Base-by-base conservation (phyloP, 2,329 filamentous ascomycete genomes). In the Cercospora sp. region DNA sequence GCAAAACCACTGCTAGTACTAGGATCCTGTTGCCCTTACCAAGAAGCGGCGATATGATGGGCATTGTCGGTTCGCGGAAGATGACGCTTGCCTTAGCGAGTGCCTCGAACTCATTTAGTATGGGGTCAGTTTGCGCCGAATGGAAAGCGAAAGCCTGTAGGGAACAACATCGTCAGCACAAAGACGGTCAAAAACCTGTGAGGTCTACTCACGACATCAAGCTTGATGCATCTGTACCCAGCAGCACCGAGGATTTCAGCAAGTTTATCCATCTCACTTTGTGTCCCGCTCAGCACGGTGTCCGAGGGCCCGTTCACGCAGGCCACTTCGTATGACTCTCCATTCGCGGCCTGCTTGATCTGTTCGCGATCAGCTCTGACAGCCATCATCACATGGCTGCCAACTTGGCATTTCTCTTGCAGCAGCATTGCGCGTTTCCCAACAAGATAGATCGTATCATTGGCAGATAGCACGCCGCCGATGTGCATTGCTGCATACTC, bases 401-500 rank as follows among this genome's bases (percentile, higher is more conserved):
- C 68, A 23, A 53, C n/a, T 10, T 62, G 65, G 67, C 73, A 78
- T 8, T 75, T 69, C 5, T 72, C 36, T 28, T 75, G 48, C 20
- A 79, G 67, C 7, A 82, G 69, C 18, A 73, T 23, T 2, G 80
- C 80, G 13, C 81, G 69, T 1, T 51, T 53, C 1, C 78, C 80
- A 2, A 81, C 79, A 1, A 82, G 69, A 64, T 73, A 78, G 7
- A 82, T 73, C 1, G 75, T 71, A 26, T 72, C 71, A 26, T 28
- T 58, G 48, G 79, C 79, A 5, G 77, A 75, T 2, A 82, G 42
- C 1, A 82, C 79, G 2, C 76, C 77, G 16, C 79, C 75, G 5
- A 71, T 71, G 62, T 76, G 60, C 5, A 82, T 63, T 7, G 80
- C 80, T 4, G 79, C 78, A 67, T 80, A 82, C 63, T 82, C 79